Conservation (phyloP, 805 yeast species). For the Candida ipomoeae region DNA sequence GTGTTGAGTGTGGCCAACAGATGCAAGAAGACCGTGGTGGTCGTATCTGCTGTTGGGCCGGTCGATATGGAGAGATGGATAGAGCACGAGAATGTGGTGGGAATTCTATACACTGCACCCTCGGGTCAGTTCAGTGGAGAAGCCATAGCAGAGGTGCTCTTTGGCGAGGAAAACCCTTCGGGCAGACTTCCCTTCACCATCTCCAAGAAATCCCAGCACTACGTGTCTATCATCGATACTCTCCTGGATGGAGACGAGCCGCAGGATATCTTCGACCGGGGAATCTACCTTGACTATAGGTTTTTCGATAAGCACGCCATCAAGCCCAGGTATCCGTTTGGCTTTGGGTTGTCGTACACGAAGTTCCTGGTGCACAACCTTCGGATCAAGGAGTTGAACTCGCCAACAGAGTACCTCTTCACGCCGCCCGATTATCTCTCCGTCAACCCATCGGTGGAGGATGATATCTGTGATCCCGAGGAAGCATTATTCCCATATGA, state of each 20-base stretch:
- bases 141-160: slow-evolving; percentile 54
- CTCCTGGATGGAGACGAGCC: slow-evolving; percentile 27
- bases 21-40: slow-evolving; percentile 54
- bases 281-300: slow-evolving; percentile 51
- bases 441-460: slow-evolving; percentile 37
- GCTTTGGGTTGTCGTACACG: slow-evolving; percentile 57
- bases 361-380: slow-evolving; percentile 35
- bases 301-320: slow-evolving; percentile 54
- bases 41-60: slow-evolving; percentile 59
- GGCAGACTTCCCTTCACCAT: slow-evolving; percentile 63
- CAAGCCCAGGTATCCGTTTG: slow-evolving; percentile 58
- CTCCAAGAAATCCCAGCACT: slow-evolving; percentile 46
- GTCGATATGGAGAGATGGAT: slow-evolving; percentile 56
- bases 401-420: slow-evolving; percentile 44
- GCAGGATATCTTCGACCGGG: slow-evolving; percentile 45
- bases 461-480: slow-evolving; percentile 49
- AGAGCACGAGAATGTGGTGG: slow-evolving; percentile 55
- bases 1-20: slow-evolving; percentile 46
- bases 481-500: slow-evolving; percentile 52
- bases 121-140: slow-evolving; percentile 55
- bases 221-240: slow-evolving; percentile 44
- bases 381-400: slow-evolving; percentile 36
- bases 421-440: slow-evolving; percentile 46
- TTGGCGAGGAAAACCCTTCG: slow-evolving; percentile 60
- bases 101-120: slow-evolving; percentile 52